Evolutionary conservation across 805 yeast species (phyloP).

Genomic region (Candida vartiovaarae): DNA sequence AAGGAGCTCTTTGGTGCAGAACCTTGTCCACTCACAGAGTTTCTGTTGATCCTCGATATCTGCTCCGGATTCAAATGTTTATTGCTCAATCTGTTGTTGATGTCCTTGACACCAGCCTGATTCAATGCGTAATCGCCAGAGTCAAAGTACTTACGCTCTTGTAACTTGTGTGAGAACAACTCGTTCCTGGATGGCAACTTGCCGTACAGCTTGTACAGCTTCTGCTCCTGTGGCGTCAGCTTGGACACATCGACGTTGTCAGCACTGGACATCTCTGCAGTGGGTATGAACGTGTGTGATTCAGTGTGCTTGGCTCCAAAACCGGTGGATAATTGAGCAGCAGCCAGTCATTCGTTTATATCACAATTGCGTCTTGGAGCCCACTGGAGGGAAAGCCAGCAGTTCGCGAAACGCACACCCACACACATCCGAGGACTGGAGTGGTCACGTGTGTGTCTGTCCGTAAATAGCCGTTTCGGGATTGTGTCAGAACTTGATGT

Average conservation of each 20-base stretch:
- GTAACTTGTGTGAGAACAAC: slow-evolving; percentile 63
- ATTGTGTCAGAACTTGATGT: too few species aligned
- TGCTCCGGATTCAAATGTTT: slow-evolving; percentile 31
- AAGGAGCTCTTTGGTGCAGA: slow-evolving; percentile 38
- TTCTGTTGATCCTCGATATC: slow-evolving; percentile 53
- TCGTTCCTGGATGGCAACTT: slow-evolving; percentile 78
- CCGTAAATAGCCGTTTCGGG: too few species aligned
- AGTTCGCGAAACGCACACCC: too few species aligned
- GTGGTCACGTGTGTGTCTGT: too few species aligned
- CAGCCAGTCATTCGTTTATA: background rate
- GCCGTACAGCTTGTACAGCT: slow-evolving; percentile 75
- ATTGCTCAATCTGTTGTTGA: slow-evolving; percentile 15
- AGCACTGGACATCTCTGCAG: slow-evolving; percentile 6
- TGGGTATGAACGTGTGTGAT: background rate
- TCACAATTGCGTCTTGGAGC: too few species aligned
- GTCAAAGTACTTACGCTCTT: slow-evolving; percentile 88
- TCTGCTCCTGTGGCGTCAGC: slow-evolving; percentile 72
- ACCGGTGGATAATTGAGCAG: background rate
- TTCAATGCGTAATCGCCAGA: slow-evolving; percentile 92
- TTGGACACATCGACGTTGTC: slow-evolving; percentile 45
- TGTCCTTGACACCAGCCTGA: slow-evolving; percentile 45
- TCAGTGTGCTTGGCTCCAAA: background rate
- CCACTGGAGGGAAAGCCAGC: too few species aligned
- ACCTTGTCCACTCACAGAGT: slow-evolving; percentile 49
- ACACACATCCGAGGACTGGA: too few species aligned